phyloP scores from a whole-genome alignment of 345 rosid species.

The Schrenkiella parvula region DNA sequence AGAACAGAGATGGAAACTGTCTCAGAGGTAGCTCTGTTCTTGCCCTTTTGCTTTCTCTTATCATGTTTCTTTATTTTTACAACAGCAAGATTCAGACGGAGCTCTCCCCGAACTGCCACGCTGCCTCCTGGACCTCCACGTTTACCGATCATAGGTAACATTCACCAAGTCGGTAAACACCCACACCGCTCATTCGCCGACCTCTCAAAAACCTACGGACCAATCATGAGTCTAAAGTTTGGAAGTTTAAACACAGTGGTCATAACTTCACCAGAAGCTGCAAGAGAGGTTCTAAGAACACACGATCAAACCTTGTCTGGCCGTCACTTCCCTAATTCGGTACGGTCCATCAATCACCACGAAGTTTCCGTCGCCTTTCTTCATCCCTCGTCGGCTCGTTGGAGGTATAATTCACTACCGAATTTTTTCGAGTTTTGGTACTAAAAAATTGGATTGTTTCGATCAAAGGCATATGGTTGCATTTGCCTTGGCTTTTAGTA shows the following conservation, averaged over 20 bases:
- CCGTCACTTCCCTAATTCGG: conserved; percentile 13
- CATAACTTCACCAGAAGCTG: conserved; percentile 26
- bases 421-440: neutral
- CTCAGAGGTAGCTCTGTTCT: neutral
- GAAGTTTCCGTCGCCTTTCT: conserved; percentile 6
- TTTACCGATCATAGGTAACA: conserved; percentile 41
- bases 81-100: neutral
- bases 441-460: neutral
- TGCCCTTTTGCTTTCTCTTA: neutral
- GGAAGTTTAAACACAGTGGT: conserved; percentile 18
- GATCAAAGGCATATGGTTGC: neutral
- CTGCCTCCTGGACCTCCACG: conserved; percentile 33
- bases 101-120: neutral
- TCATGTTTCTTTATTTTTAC: conserved; percentile 5
- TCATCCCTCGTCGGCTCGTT: conserved; percentile 23
- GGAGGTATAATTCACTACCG: conserved; percentile 19
- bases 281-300: conserved; percentile 26
- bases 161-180: conserved; percentile 33
- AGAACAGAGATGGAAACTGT: neutral
- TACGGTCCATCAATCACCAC: conserved; percentile 15
- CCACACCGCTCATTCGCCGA: conserved; percentile 35
- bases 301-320: conserved; percentile 33
- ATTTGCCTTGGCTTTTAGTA: neutral
- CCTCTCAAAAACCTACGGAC: conserved; percentile 40
- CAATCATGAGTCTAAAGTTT: conserved; percentile 36